A percentile compares a stretch with the other conserved stretches of the same genome.
Evolutionary conservation across 2,329 filamentous ascomycete species (phyloP).

Genomic region (Zasmidium angulare): DNA sequence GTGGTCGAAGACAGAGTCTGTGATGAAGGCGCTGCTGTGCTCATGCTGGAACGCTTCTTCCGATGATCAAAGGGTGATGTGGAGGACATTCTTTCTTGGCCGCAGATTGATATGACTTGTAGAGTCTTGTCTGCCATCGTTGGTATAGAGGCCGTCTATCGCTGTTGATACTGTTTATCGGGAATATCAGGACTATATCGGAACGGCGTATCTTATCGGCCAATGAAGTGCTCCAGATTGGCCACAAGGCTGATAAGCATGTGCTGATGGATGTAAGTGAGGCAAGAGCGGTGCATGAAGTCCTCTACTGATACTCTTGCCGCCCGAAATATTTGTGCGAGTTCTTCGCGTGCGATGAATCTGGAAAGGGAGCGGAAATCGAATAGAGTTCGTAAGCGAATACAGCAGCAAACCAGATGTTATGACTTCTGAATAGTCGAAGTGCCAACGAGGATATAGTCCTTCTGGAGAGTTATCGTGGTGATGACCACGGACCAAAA

Average conservation of each 20-base stretch:
- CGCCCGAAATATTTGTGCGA: not conserved
- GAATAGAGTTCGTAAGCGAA: too few relatives aligned
- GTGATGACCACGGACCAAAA: too few relatives aligned
- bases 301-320: not conserved
- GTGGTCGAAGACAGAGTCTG: too few relatives aligned
- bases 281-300: not conserved
- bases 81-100: not conserved
- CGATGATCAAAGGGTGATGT: too few relatives aligned
- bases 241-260: not conserved
- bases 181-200: not conserved
- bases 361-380: too few relatives aligned
- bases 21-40: too few relatives aligned
- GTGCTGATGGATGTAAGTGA: not conserved
- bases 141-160: not conserved
- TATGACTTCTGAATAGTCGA: too few relatives aligned
- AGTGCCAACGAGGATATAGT: too few relatives aligned
- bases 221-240: not conserved
- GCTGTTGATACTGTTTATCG: not conserved
- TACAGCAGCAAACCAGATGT: too few relatives aligned
- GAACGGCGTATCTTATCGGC: not conserved
- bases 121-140: not conserved
- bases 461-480: too few relatives aligned
- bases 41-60: not conserved
- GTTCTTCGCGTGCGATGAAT: not conserved
- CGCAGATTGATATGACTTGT: not conserved